Evolutionary conservation across 2,329 filamentous ascomycete genomes (phyloP), one percentile per base, ranked within the genome.

Genomic region (Cercospora sp.): DNA sequence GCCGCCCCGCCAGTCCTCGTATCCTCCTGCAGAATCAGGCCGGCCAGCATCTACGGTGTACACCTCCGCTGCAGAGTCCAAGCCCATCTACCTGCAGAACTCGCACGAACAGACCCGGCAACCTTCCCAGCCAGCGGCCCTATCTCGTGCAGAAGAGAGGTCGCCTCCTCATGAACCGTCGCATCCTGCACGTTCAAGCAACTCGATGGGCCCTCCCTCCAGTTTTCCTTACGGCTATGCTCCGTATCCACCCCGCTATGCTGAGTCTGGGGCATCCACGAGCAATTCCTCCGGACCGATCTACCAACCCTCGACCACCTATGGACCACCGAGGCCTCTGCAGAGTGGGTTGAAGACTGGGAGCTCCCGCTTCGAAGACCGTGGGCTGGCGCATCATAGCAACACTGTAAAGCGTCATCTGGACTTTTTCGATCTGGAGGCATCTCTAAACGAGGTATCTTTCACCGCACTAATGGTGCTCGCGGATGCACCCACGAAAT

Each of bases 321-420:
- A 81, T 64, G 79, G 81, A 20, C 79, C 80, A 31, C 79, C 81
- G 28, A 73, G 78, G 9, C 74, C 79, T 20, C 78, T 80, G 60
- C 73, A 78, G 12, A 71, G 77, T 6, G 68, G 75, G 20, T 82
- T 81, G 80, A 80, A 79, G 61, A 66, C 74, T 6, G 80, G 81
- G 20, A 75, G 73, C 61, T 36, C 66, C 5, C 68, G 68, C 23
- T 70, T 57, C 30, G 69, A 73, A 20, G 64, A 69, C n/a, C 63
- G 66, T 23, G 51, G 63, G 36, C 33, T 67, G 30, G 66, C 42
- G 26, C 65, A 79, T 79, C 72, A 78, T 76, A 67, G 80, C 74
- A 81, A 84, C 60, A 83, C 79, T 10, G 84, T 89, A n/a, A 90
- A 90, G 75, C 83, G 88, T 45, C 87, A 90, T 77, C 78, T 90